Conservation (phyloP, 441 rosid genomes). For the Euphorbia schlechtendalii region DNA sequence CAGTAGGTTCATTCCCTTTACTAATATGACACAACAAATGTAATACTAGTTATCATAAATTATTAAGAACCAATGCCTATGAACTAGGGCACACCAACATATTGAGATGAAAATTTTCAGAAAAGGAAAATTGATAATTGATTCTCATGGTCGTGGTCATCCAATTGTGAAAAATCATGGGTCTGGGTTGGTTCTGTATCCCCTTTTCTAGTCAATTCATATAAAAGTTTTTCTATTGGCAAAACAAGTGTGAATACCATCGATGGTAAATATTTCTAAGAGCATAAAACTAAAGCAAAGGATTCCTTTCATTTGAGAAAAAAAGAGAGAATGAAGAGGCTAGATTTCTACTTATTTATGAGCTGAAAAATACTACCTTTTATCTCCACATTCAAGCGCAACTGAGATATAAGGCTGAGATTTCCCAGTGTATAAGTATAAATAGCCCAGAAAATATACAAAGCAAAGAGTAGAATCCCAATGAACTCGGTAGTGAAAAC, state of each 20-base stretch:
- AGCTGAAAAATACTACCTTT: slow-evolving; percentile 29
- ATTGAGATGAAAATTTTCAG: no score
- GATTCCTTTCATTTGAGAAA: background rate
- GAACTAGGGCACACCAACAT: no score
- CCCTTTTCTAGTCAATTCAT: background rate
- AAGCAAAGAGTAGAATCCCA: slow-evolving; percentile 57
- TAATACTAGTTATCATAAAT: no score
- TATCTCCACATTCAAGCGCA: slow-evolving; percentile 26
- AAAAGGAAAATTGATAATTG: background rate
- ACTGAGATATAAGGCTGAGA: slow-evolving; percentile 34
- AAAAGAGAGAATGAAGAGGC: background rate
- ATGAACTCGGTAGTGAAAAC: slow-evolving; percentile 86
- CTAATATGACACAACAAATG: no score
- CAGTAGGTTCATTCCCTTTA: no score
- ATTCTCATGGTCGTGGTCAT: background rate
- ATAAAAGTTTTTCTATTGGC: background rate
- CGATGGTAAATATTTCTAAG: background rate
- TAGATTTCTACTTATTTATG: background rate
- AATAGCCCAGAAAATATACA: slow-evolving; percentile 63
- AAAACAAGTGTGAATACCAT: background rate
- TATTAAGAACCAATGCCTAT: no score
- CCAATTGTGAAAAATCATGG: background rate
- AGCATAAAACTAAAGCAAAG: background rate
- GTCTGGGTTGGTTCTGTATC: background rate
- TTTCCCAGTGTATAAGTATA: slow-evolving; percentile 52